These are phyloP conservation scores for Citrullus amarus DNA, from an alignment of 306 rosid genomes.

Conservation along the genomic window DNA sequence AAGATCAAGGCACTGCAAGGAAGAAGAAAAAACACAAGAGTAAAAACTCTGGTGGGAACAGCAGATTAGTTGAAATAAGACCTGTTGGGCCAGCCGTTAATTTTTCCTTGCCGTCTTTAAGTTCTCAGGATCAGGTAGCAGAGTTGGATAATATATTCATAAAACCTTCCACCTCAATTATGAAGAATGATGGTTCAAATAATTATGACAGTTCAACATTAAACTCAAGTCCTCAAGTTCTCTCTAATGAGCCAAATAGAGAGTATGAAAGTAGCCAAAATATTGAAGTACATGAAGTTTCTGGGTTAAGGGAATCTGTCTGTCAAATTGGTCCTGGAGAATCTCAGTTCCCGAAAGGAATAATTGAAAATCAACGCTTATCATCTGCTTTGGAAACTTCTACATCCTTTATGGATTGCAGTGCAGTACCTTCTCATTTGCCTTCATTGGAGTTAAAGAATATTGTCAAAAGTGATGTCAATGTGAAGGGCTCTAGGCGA, in stretches of 20 bases:
- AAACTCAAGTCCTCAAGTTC: slow-evolving; percentile 29
- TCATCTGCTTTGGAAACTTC: slow-evolving; percentile 28
- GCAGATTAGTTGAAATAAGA: slow-evolving; percentile 18
- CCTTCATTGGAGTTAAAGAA: slow-evolving; percentile 22
- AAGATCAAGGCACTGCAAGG: slow-evolving; percentile 44
- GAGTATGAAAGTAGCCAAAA: slow-evolving; percentile 21
- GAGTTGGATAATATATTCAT: slow-evolving; percentile 15
- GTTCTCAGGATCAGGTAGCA: slow-evolving; percentile 32
- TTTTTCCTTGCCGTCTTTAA: slow-evolving; percentile 31
- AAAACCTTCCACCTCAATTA: slow-evolving; percentile 26
- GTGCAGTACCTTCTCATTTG: slow-evolving; percentile 21
- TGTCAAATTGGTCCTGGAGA: slow-evolving; percentile 17
- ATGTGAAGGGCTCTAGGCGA: slow-evolving; percentile 14
- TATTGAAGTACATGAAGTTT: slow-evolving; percentile 26
- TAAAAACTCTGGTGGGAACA: slow-evolving; percentile 23
- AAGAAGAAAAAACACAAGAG: slow-evolving; percentile 55
- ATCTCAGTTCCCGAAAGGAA: slow-evolving; percentile 19
- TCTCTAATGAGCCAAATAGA: slow-evolving; percentile 19
- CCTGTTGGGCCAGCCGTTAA: slow-evolving; percentile 21
- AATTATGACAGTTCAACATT: slow-evolving; percentile 24
- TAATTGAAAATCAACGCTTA: slow-evolving; percentile 19
- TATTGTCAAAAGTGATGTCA: slow-evolving; percentile 20
- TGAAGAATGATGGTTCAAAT: slow-evolving; percentile 23
- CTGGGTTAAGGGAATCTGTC: slow-evolving; percentile 24
- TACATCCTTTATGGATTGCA: slow-evolving; percentile 20